Conservation (phyloP, 805 yeast species). For the Starmerella khaoyaiensis region DNA sequence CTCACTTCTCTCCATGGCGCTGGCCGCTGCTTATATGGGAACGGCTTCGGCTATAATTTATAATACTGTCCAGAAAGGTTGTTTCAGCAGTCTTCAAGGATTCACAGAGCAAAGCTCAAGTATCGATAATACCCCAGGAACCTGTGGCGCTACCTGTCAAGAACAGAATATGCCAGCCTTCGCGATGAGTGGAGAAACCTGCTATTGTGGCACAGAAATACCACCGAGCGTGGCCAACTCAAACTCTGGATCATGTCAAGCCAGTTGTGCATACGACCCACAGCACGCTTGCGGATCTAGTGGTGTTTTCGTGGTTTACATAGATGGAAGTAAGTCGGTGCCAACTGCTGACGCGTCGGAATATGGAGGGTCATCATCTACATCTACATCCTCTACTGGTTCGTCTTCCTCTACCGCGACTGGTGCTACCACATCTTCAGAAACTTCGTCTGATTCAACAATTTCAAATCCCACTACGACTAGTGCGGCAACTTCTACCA, state of each 20-base stretch:
- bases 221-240: conserved; percentile 29
- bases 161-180: conserved; percentile 34
- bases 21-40: conserved; percentile 6
- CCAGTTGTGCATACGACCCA: conserved; percentile 50
- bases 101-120: conserved; percentile 37
- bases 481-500: conserved; percentile 23
- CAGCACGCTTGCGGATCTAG: conserved; percentile 52
- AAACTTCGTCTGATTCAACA: conserved; percentile 20
- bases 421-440: not conserved
- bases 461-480: conserved; percentile 22
- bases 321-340: conserved; percentile 10
- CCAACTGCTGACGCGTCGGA: conserved; percentile 25
- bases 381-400: conserved; percentile 22
- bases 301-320: conserved; percentile 31
- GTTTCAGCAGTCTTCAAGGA: conserved; percentile 30
- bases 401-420: conserved; percentile 10
- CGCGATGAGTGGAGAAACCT: conserved; percentile 40
- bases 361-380: conserved; percentile 18
- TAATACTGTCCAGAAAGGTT: conserved; percentile 25
- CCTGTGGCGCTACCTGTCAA: conserved; percentile 31
- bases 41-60: conserved; percentile 7
- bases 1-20: conserved; percentile 6
- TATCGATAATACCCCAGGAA: conserved; percentile 35
- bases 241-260: conserved; percentile 31
- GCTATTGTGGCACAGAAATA: conserved; percentile 52